Base-by-base conservation (phyloP, 2,329 filamentous ascomycete genomes). In the Thyridium curvatum region DNA sequence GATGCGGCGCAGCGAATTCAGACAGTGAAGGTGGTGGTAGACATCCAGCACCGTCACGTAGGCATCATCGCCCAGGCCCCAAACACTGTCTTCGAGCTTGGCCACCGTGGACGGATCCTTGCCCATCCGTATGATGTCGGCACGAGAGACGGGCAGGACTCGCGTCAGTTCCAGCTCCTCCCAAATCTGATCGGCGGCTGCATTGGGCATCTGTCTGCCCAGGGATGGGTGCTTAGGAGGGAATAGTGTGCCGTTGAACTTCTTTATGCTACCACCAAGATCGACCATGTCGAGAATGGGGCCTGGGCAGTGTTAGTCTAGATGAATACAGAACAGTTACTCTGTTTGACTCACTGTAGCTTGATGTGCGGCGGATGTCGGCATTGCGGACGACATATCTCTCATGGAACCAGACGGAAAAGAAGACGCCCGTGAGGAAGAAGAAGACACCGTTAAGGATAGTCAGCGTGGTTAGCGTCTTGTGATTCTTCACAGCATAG, bases 21-120 rank as follows among this genome's bases (percentile, higher is more conserved):
- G 51, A 44, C 60, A 63, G 40, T 64, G 61, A 1, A 64, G 48
- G 33, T 61, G 54, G 38, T 65, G 61, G 41, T 61, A 62, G 3
- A 60, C 31, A 26, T 43, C 38, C 12, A 37, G 10, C 37, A 37
- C 30, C 15, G 31, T 37, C 16, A 40, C 16, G 34, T 39, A 43
- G 26, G 18, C 34, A 18, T 40, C 41, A n/a, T 37, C 30, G 8
- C 37, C 37, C 30, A 32, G 35, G 28, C 28, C 28, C 52, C 56
- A 61, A n/a, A 30, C 9, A 9, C n/a, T 14, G 8, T 13, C 13
- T 10, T n/a, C 17, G 34, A 29, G 17, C 18, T 30, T 30, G 28
- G n/a, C 28, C 28, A n/a, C 28, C 28, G n/a, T 9, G 4, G 28
- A 28, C 8, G 40, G 40, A 30, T 42, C 40, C 26, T 42, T 42